A percentile compares a stretch with the other conserved stretches of the same genome.
These are phyloP conservation scores for Termitomyces sp. DNA, from an alignment of 768 basidiomycete genomes.

Conservation along the genomic window DNA sequence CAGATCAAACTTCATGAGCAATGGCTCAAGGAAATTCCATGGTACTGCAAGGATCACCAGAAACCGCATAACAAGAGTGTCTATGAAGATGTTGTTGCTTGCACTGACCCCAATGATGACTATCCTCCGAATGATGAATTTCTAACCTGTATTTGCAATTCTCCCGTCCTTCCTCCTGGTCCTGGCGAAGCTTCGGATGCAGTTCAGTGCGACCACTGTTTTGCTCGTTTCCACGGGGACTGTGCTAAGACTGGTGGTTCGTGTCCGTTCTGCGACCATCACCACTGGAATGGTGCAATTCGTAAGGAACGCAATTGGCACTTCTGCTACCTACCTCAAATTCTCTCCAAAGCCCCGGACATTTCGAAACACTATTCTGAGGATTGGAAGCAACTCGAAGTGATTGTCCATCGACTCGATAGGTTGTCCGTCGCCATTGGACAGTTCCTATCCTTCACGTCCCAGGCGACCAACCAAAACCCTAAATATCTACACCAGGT, in stretches of 20 bases:
- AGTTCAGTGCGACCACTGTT: constrained; percentile 88
- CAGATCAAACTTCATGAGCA: constrained; percentile 63
- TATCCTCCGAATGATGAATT: constrained; percentile 75
- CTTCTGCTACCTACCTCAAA: constrained; percentile 71
- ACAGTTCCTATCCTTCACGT: constrained; percentile 72
- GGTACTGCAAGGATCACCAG: constrained; percentile 69
- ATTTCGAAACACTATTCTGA: constrained; percentile 75
- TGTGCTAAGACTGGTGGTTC: constrained; percentile 88
- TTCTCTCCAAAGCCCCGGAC: constrained; percentile 70
- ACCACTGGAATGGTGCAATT: constrained; percentile 86
- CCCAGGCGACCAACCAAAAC: constrained; percentile 66
- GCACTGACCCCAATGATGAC: constrained; percentile 75
- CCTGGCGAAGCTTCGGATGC: constrained; percentile 73
- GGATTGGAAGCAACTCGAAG: constrained; percentile 75
- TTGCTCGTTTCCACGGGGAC: constrained; percentile 78
- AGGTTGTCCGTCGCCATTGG: constrained; percentile 71
- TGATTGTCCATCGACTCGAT: constrained; percentile 76
- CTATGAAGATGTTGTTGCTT: constrained; percentile 70
- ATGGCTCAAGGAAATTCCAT: constrained; percentile 74
- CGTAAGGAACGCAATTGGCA: constrained; percentile 81
- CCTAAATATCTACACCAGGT: constrained; percentile 76
- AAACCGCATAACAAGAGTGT: constrained; percentile 59
- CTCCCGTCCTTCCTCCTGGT: constrained; percentile 75
- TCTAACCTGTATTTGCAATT: constrained; percentile 79
- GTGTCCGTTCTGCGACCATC: constrained; percentile 88